Conservation (phyloP, 805 yeast genomes). For the Kazachstania bromeliacearum region DNA sequence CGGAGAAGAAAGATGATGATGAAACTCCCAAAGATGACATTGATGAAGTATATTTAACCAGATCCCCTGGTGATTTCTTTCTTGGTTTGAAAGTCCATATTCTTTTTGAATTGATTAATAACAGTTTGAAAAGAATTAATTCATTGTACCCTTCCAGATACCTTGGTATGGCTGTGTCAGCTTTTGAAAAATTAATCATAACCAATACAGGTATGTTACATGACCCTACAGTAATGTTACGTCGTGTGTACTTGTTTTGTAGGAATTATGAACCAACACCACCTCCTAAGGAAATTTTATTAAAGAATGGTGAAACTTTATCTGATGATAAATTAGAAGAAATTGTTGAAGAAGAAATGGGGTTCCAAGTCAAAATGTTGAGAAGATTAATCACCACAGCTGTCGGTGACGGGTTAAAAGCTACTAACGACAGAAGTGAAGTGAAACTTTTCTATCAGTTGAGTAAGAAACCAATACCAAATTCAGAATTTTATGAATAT, state of each 20-base stretch:
- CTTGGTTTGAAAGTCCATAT: constrained; percentile 55
- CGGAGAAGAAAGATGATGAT: constrained; percentile 1
- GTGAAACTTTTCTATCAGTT: constrained; percentile 19
- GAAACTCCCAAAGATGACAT: constrained; percentile 7
- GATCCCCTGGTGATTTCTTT: constrained; percentile 24
- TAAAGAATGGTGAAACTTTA: constrained; percentile 12
- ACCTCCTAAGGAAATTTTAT: constrained; percentile 29
- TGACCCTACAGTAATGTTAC: constrained; percentile 37
- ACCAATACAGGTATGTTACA: constrained; percentile 30
- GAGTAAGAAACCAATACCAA: constrained; percentile 14
- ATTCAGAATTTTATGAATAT: constrained; percentile 17
- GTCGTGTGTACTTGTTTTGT: constrained; percentile 55
- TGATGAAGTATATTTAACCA: constrained; percentile 4
- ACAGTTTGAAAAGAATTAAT: constrained; percentile 49
- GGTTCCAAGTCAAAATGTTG: constrained; percentile 55
- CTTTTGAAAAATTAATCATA: constrained; percentile 45
- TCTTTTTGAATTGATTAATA: constrained; percentile 52
- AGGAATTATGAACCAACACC: constrained; percentile 48
- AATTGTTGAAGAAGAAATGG: constrained; percentile 45
- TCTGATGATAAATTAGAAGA: constrained; percentile 34
- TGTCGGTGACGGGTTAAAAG: constrained; percentile 33
- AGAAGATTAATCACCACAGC: constrained; percentile 51
- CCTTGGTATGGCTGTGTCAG: constrained; percentile 55
- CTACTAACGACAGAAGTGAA: constrained; percentile 16
- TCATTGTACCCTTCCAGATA: constrained; percentile 76